These are phyloP conservation scores for Toxicodendron radicans DNA, from an alignment of 345 rosid genomes.

Conservation along the genomic window DNA sequence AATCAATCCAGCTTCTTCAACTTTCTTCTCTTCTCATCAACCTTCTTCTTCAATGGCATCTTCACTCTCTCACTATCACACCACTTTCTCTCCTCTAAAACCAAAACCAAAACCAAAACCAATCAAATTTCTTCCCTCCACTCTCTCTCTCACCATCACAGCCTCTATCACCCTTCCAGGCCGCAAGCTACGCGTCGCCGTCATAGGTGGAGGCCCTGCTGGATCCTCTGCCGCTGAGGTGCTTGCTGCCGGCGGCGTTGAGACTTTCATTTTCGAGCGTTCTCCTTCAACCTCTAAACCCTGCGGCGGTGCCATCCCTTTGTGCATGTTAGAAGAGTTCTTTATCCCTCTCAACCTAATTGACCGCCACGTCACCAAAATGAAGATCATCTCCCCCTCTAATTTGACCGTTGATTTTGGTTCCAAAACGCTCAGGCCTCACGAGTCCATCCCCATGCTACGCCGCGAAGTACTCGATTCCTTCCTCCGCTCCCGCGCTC, in stretches of 20 bases:
- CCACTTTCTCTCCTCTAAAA: slow-evolving; percentile 18
- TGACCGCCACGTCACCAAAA: slow-evolving; percentile 65
- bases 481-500: slow-evolving; percentile 62
- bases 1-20: background rate
- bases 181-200: slow-evolving; percentile 58
- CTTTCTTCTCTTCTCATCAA: background rate
- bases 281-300: slow-evolving; percentile 59
- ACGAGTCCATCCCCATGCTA: slow-evolving; percentile 71
- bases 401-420: slow-evolving; percentile 66
- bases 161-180: slow-evolving; percentile 32
- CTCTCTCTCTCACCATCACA: slow-evolving; percentile 12
- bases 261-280: slow-evolving; percentile 69
- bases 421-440: slow-evolving; percentile 44
- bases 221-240: slow-evolving; percentile 67
- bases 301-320: slow-evolving; percentile 77
- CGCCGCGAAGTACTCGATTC: slow-evolving; percentile 73
- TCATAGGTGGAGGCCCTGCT: slow-evolving; percentile 64
- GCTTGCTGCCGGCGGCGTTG: slow-evolving; percentile 52
- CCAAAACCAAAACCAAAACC: background rate
- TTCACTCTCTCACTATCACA: slow-evolving; percentile 4
- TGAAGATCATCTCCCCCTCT: slow-evolving; percentile 72
- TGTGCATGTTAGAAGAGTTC: slow-evolving; percentile 74
- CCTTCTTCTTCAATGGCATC: slow-evolving; percentile 4
- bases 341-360: slow-evolving; percentile 54
- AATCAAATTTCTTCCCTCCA: background rate